Evolutionary conservation across 2,329 filamentous ascomycete genomes (phyloP).

Genomic region (Metarhizium anisopliae): DNA sequence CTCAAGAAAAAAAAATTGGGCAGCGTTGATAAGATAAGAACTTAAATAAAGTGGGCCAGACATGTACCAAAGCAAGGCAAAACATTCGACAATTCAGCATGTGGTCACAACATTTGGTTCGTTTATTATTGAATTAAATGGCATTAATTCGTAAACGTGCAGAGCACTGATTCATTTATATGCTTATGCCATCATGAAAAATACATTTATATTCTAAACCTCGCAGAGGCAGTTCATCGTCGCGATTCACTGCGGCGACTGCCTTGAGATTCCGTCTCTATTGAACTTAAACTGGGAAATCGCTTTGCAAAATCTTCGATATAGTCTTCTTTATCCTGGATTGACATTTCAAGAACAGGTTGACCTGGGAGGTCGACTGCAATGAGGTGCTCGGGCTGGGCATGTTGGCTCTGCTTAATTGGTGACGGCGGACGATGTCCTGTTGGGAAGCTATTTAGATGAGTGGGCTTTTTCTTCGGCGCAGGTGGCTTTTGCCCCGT

Average conservation of each 20-base stretch:
- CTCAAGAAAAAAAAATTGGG: constrained; percentile 1
- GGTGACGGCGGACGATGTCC: constrained; percentile 35
- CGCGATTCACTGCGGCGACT: constrained; percentile 20
- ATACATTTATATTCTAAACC: constrained; percentile 4
- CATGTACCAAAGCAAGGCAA: not conserved
- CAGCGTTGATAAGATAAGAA: constrained; percentile 6
- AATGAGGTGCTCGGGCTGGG: constrained; percentile 29
- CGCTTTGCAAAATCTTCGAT: constrained; percentile 67
- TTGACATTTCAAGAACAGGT: constrained; percentile 44
- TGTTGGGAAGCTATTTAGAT: constrained; percentile 48
- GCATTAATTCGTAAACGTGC: not conserved
- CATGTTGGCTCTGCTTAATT: constrained; percentile 26
- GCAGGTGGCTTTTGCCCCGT: constrained; percentile 38
- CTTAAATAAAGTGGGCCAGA: not conserved
- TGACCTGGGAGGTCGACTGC: constrained; percentile 38
- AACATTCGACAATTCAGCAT: not conserved
- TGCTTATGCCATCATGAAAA: constrained; percentile 7
- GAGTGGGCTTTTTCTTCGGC: constrained; percentile 52
- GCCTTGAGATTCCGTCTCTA: constrained; percentile 72
- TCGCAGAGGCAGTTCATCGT: constrained; percentile 9
- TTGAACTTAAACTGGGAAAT: constrained; percentile 74
- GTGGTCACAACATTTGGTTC: not conserved
- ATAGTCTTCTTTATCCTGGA: constrained; percentile 56
- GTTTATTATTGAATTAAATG: not conserved
- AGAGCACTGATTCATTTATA: not conserved